phyloP scores from a whole-genome alignment of 345 rosid species.

The Psidium guajava region DNA sequence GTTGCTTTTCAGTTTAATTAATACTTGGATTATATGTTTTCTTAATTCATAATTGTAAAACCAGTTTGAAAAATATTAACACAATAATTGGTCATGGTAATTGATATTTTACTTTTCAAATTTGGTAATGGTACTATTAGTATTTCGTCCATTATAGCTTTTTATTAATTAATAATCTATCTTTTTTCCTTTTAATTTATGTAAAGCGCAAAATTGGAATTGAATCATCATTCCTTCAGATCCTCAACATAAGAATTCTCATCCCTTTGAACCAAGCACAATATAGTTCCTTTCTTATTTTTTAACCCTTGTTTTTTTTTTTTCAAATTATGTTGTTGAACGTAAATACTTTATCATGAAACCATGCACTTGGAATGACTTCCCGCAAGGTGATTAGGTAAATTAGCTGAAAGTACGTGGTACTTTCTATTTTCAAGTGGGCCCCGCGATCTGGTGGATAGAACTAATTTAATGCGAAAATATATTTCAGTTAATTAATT shows the following conservation, averaged over 20 bases:
- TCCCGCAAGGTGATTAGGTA: neutral
- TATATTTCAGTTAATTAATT: neutral
- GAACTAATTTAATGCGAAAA: neutral
- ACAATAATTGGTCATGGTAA: neutral
- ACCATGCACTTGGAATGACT: neutral
- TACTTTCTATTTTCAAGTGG: neutral
- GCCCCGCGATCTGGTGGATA: rapidly evolving
- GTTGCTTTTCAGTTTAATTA: neutral
- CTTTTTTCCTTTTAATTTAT: neutral
- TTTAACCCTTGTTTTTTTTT: neutral
- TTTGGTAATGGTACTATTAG: neutral
- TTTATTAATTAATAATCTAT: neutral
- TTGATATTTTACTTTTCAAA: neutral
- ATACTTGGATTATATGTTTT: neutral
- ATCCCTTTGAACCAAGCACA: neutral
- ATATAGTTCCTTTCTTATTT: neutral
- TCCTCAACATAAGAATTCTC: neutral
- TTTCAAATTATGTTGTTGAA: neutral
- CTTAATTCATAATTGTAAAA: neutral
- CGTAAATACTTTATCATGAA: neutral
- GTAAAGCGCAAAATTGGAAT: neutral
- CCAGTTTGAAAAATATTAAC: neutral
- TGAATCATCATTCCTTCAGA: neutral
- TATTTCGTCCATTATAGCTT: neutral
- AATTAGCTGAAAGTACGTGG: neutral